Base-by-base conservation (phyloP, 139 green algal species). In the Eudorina sp. region DNA sequence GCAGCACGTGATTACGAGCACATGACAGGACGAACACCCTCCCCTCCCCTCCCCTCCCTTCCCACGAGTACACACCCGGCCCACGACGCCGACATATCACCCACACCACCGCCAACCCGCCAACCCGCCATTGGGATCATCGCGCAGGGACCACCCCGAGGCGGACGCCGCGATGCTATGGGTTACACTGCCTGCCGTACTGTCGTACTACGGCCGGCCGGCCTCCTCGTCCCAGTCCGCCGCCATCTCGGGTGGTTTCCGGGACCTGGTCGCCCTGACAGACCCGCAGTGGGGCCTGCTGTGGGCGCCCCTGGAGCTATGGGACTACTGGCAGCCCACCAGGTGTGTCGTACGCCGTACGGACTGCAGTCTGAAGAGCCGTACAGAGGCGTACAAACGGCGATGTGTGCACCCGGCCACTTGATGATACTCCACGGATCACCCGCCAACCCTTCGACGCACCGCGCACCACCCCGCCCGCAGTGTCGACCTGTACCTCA, bases 401-500 rank as follows among this genome's bases (percentile, higher is more conserved):
- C n/a, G n/a, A n/a, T n/a, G n/a, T n/a, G n/a, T n/a, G n/a, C n/a
- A n/a, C n/a, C n/a, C n/a, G n/a, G n/a, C n/a, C n/a, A n/a, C n/a
- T n/a, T n/a, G n/a, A n/a, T n/a, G n/a, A n/a, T n/a, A n/a, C n/a
- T n/a, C n/a, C n/a, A n/a, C n/a, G n/a, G n/a, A n/a, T n/a, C n/a
- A n/a, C 46, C 48, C n/a, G 34, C 48, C 1, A 73, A 19, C 62
- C 9, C 27, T 31, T 38, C 16, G 6, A 14, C 58, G 21, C 14
- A 68, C 58, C 27, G 58, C n/a, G n/a, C 4, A 66, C 86, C 34
- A 31, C n/a, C 53, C 27, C 14, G 1, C 48, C 45, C 55, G 48
- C 76, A 60, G 83, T 0, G 60, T 76, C 18, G 90, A 90, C 66
- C 53, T 91, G 18, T 19, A 43, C 13, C 86, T 94, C 43, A 94